Conservation (phyloP, 768 basidiomycete species). For the Russula virescens region DNA sequence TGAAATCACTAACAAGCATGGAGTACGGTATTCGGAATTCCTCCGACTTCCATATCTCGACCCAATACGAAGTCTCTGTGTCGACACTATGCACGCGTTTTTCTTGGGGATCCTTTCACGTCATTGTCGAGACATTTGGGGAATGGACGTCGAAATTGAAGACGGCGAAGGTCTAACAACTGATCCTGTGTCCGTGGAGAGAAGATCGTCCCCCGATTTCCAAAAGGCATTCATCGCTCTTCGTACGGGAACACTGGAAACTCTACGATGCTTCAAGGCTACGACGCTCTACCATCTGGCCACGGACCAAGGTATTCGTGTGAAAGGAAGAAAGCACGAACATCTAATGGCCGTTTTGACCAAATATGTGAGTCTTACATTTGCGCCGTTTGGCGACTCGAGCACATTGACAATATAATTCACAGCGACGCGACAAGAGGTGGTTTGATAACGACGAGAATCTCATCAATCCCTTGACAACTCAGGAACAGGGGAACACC, state of each 20-base stretch:
- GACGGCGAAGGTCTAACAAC: background rate
- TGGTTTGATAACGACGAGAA: background rate
- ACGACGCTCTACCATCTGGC: background rate
- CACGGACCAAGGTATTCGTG: background rate
- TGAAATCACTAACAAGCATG: slow-evolving; percentile 9
- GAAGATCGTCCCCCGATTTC: background rate
- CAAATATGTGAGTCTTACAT: background rate
- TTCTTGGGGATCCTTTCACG: background rate
- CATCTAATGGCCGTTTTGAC: background rate
- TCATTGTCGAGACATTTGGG: background rate
- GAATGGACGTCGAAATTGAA: background rate
- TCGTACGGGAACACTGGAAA: background rate
- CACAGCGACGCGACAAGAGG: background rate
- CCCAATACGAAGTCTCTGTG: slow-evolving; percentile 10
- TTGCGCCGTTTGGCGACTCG: background rate
- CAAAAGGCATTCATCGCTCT: background rate
- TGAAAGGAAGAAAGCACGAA: background rate
- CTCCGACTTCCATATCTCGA: slow-evolving; percentile 1
- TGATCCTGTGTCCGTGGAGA: background rate
- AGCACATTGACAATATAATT: background rate
- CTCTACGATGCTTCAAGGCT: background rate
- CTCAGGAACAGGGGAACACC: background rate
- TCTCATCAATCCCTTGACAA: background rate
- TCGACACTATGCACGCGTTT: slow-evolving; percentile 28
- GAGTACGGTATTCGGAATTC: slow-evolving; percentile 24